phyloP scores from a whole-genome alignment of 768 basidiomycete species.

The Termitomyces sp. region DNA sequence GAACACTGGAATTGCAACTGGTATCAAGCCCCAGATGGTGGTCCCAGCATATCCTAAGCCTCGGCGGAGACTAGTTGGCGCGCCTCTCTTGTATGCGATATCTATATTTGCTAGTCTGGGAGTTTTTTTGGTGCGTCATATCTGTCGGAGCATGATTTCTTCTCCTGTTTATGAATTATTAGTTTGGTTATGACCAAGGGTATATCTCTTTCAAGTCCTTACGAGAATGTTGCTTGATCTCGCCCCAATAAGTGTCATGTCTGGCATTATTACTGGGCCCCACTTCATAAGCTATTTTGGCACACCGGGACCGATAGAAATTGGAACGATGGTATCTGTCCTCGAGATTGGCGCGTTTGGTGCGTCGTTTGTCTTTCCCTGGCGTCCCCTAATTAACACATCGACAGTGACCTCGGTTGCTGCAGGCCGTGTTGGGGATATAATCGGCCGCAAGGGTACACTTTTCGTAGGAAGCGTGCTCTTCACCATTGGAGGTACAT shows the following conservation, averaged over 20 bases:
- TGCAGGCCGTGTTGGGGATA: conserved; percentile 86
- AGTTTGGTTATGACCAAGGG: conserved; percentile 85
- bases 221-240: not conserved
- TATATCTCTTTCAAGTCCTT: conserved; percentile 24
- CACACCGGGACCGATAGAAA: conserved; percentile 59
- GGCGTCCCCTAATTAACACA: not conserved
- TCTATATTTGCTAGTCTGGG: conserved; percentile 76
- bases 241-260: conserved; percentile 60
- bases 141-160: conserved; percentile 6
- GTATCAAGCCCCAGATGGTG: conserved; percentile 15
- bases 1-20: not conserved
- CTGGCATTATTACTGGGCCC: conserved; percentile 83
- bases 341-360: conserved; percentile 85
- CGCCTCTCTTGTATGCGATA: conserved; percentile 66
- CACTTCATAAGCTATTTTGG: conserved; percentile 77
- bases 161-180: not conserved
- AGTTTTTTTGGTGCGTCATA: conserved; percentile 63
- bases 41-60: conserved; percentile 28
- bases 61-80: conserved; percentile 60
- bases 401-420: conserved; percentile 81
- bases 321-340: conserved; percentile 91
- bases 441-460: conserved; percentile 81
- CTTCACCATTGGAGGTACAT: conserved; percentile 82
- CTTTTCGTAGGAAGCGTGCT: conserved; percentile 80
- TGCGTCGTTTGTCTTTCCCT: conserved; percentile 28